Conservation (phyloP, 768 basidiomycete genomes). For the Cystobasidiopsis lactophilus region DNA sequence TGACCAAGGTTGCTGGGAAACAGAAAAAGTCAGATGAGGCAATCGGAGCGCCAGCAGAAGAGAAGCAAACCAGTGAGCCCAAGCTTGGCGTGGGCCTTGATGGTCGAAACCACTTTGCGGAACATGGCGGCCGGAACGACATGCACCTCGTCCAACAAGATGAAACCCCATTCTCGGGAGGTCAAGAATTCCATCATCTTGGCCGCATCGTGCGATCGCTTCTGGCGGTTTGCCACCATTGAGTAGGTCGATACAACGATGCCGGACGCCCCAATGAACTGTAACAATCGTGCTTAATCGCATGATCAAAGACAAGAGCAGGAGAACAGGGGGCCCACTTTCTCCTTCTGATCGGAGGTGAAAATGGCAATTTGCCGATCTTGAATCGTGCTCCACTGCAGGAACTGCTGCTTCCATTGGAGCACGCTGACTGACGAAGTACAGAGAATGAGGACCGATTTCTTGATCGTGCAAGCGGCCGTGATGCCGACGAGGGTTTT, state of each 20-base stretch:
- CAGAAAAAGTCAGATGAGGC: not conserved
- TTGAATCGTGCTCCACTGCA: conserved; percentile 95
- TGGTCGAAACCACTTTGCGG: conserved; percentile 85
- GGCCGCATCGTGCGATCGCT: conserved; percentile 94
- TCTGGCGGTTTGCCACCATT: conserved; percentile 97
- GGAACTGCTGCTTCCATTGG: conserved; percentile 97
- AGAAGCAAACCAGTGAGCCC: conserved; percentile 60
- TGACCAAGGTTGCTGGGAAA: conserved; percentile 71
- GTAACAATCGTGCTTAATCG: not conserved
- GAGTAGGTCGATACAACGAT: conserved; percentile 98
- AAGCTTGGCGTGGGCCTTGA: conserved; percentile 96
- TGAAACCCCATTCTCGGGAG: conserved; percentile 97
- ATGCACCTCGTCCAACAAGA: conserved; percentile 91
- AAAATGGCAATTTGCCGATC: conserved; percentile 93
- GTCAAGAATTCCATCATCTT: conserved; percentile 99
- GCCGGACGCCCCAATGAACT: conserved; percentile 93
- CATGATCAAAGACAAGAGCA: not conserved
- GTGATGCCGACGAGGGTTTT: conserved; percentile 99
- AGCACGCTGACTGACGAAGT: conserved; percentile 65
- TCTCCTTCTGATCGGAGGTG: conserved; percentile 90
- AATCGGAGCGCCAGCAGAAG: not conserved
- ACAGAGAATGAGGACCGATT: conserved; percentile 88
- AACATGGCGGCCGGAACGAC: conserved; percentile 99
- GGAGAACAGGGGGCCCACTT: conserved; percentile 30
- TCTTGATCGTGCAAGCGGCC: conserved; percentile 97